These are phyloP conservation scores for Trametes punicea DNA, from an alignment of 768 basidiomycete species.

Conservation along the genomic window DNA sequence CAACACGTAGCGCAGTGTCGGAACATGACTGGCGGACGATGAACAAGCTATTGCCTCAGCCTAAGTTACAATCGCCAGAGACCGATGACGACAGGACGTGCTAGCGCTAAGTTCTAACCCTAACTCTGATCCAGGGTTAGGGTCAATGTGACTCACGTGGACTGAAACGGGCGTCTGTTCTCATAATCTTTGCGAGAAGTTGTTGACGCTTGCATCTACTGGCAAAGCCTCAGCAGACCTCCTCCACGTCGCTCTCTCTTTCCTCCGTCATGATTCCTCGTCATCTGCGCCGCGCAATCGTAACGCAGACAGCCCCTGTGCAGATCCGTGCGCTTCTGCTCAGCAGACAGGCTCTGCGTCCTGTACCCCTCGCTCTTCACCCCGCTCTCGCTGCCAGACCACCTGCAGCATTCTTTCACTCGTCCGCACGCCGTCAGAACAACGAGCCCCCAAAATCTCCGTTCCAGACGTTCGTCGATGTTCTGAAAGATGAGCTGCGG, in stretches of 20 bases:
- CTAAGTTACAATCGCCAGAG: no score
- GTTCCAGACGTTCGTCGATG: constrained; percentile 94
- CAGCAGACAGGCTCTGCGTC: constrained; percentile 16
- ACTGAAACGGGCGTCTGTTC: background rate
- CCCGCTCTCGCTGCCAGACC: constrained; percentile 16
- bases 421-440: constrained; percentile 52
- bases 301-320: constrained; percentile 28
- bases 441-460: constrained; percentile 84
- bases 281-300: constrained; percentile 41
- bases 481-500: constrained; percentile 84
- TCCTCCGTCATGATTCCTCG: constrained; percentile 42
- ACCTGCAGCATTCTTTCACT: constrained; percentile 46
- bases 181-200: constrained; percentile 17
- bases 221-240: background rate
- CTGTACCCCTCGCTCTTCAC: constrained; percentile 33
- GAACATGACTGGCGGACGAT: background rate
- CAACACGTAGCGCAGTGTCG: background rate
- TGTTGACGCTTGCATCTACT: constrained; percentile 10
- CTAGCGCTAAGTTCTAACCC: background rate
- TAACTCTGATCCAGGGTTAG: background rate
- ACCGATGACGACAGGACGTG: background rate
- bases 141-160: constrained; percentile 1
- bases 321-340: constrained; percentile 26
- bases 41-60: background rate
- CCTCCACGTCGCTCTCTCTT: background rate